Percentiles rank a stretch among this genome's conserved stretches.
phyloP scores from a whole-genome alignment of 2,329 filamentous ascomycete genomes.

The Sporothrix humicola region DNA sequence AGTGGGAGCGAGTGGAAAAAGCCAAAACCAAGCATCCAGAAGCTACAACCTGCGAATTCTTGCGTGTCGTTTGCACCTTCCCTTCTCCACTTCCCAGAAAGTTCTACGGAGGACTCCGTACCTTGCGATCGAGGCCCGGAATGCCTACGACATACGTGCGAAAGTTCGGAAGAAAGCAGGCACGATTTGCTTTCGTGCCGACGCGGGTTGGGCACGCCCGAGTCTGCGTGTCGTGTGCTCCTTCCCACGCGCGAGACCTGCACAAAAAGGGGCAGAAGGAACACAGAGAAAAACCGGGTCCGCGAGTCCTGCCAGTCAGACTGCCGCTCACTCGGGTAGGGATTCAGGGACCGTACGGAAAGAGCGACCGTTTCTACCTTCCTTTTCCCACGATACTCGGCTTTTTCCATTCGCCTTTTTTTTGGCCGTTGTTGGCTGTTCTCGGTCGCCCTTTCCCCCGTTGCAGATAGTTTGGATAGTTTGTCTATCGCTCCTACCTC shows the following conservation, averaged over 20 bases:
- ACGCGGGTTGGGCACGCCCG: background rate
- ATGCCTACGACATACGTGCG: background rate
- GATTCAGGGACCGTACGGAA: background rate
- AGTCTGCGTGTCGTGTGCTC: conserved; percentile 12
- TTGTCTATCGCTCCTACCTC: conserved; percentile 9
- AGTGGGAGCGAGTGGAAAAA: background rate
- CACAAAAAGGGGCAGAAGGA: conserved; percentile 18
- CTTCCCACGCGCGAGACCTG: background rate
- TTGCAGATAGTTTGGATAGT: background rate
- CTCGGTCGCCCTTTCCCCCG: background rate
- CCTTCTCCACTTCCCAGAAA: conserved; percentile 22
- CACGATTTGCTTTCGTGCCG: background rate
- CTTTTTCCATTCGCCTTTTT: background rate
- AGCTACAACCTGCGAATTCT: background rate
- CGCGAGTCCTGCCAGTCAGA: background rate
- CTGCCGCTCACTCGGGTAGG: background rate
- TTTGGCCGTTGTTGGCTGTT: background rate
- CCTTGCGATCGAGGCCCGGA: background rate
- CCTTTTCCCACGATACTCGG: background rate
- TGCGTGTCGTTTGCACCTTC: background rate
- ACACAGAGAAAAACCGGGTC: conserved; percentile 12
- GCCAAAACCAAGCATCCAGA: conserved; percentile 10
- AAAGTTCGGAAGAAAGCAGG: background rate
- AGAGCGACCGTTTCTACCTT: background rate
- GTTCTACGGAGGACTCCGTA: conserved; percentile 26